Evolutionary conservation across 805 yeast genomes (phyloP).

Genomic region (Helenozyma rhizophorensis): DNA sequence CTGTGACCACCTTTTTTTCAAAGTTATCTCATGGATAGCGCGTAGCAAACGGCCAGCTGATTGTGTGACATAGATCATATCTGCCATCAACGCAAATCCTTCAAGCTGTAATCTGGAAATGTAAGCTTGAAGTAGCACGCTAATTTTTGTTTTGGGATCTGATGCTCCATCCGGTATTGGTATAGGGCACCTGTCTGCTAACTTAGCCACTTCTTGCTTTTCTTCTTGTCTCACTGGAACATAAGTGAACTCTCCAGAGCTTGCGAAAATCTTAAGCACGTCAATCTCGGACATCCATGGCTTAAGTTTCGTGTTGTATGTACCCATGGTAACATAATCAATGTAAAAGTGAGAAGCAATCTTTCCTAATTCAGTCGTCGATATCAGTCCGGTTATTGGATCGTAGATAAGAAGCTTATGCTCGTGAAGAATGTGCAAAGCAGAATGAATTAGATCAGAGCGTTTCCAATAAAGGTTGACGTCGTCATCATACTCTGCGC

Average conservation of each 20-base stretch:
- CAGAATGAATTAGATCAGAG: conserved; percentile 71
- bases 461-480: conserved; percentile 47
- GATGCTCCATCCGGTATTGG: conserved; percentile 72
- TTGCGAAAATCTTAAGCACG: conserved; percentile 68
- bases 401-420: conserved; percentile 61
- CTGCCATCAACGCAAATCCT: conserved; percentile 89
- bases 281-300: conserved; percentile 71
- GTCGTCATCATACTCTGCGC: conserved; percentile 55
- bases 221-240: conserved; percentile 88
- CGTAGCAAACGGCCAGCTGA: conserved; percentile 86
- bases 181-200: conserved; percentile 74
- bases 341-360: conserved; percentile 88
- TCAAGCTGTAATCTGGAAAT: conserved; percentile 73
- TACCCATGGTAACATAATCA: conserved; percentile 64
- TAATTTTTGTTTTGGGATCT: conserved; percentile 75
- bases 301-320: conserved; percentile 57
- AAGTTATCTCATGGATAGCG: conserved; percentile 76
- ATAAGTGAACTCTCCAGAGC: conserved; percentile 79
- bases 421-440: conserved; percentile 54
- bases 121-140: conserved; percentile 76
- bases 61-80: conserved; percentile 89
- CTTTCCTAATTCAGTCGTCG: conserved; percentile 63
- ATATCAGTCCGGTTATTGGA: conserved; percentile 32
- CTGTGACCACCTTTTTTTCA: conserved; percentile 67
- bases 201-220: conserved; percentile 60